Percentiles rank a stretch among this genome's conserved stretches.
Conservation (phyloP, 805 yeast genomes). For the Ogataea thermomethanolica region DNA sequence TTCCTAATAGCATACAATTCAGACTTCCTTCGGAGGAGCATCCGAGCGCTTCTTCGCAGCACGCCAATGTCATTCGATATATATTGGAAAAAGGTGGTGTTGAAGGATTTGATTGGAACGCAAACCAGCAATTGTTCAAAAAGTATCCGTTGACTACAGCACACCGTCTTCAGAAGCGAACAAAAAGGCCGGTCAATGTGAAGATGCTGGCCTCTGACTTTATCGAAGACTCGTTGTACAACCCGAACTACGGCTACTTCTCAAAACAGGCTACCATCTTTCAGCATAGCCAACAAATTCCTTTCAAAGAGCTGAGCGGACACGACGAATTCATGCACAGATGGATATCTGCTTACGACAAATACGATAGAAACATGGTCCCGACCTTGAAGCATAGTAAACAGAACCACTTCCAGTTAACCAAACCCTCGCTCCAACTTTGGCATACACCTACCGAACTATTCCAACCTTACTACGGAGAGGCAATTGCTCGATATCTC, state of each 20-base stretch:
- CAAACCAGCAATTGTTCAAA: constrained; percentile 35
- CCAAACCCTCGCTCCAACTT: constrained; percentile 52
- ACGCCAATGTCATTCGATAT: constrained; percentile 24
- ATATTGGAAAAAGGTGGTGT: constrained; percentile 36
- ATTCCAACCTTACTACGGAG: constrained; percentile 81
- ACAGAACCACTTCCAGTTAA: constrained; percentile 22
- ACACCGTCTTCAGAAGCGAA: constrained; percentile 34
- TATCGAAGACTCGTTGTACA: constrained; percentile 80
- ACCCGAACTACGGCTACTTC: constrained; percentile 80
- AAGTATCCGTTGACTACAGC: constrained; percentile 42
- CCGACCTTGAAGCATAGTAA: constrained; percentile 22
- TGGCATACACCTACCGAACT: constrained; percentile 93
- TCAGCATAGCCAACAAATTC: constrained; percentile 62
- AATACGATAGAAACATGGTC: constrained; percentile 40
- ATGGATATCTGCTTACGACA: constrained; percentile 62
- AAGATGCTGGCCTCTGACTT: constrained; percentile 77
- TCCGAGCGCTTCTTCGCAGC: constrained; percentile 15
- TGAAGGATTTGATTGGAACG: constrained; percentile 33
- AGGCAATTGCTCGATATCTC: constrained; percentile 78
- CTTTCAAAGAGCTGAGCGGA: constrained; percentile 52
- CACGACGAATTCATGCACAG: constrained; percentile 66
- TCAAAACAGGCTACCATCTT: constrained; percentile 75
- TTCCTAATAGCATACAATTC: constrained; percentile 30
- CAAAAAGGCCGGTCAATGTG: constrained; percentile 52
- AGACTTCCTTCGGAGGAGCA: constrained; percentile 28